Conservation (phyloP, 257 asterid genomes). For the Solanum dulcamara region DNA sequence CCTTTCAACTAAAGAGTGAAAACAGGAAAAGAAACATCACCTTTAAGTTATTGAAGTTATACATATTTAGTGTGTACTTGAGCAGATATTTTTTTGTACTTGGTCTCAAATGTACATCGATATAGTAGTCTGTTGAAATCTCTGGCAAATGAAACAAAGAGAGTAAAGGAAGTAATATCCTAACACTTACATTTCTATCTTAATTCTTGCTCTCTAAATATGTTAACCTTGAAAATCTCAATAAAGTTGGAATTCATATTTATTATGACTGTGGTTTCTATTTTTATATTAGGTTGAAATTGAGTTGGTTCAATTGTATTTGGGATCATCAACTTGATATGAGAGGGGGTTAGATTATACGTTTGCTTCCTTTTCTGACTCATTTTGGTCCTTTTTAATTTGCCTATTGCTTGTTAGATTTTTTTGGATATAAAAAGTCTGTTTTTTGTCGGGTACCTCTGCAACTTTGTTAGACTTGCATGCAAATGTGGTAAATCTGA, state of each 20-base stretch:
- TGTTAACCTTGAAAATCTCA: neutral
- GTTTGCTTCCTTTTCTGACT: neutral
- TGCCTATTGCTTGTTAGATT: neutral
- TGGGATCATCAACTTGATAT: neutral
- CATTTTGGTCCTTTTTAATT: neutral
- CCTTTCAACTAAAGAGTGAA: neutral
- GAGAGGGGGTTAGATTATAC: neutral
- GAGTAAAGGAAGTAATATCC: neutral
- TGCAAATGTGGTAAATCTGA: neutral
- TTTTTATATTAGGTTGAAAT: neutral
- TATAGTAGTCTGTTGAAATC: neutral
- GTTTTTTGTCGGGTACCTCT: neutral
- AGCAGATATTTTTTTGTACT: neutral
- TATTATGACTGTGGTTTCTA: neutral
- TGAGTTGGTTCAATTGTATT: neutral
- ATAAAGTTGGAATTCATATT: neutral
- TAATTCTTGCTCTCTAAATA: neutral
- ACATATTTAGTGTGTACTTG: neutral
- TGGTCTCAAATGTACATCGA: neutral
- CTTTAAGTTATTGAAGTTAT: neutral
- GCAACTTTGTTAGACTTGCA: neutral
- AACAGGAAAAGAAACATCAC: neutral
- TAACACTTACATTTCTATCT: neutral
- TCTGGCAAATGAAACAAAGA: neutral
- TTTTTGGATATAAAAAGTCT: neutral